Conservation (phyloP, 306 rosid genomes). For the Medicago truncatula region MtrunA17r5.0-ANR NC_053042.1:10336501-10337000, state of each 20-base stretch:
- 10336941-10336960: too few species aligned
- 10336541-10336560: slow-evolving; percentile 66
- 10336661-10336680: neutral
- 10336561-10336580: slow-evolving; percentile 77
- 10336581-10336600: slow-evolving; percentile 87
- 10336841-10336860: slow-evolving; percentile 50
- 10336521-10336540: slow-evolving; percentile 78
- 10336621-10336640: slow-evolving; percentile 86
- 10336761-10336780: slow-evolving; percentile 81
- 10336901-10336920: neutral
- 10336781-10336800: slow-evolving; percentile 91
- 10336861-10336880: neutral
- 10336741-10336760: slow-evolving; percentile 70
- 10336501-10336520: slow-evolving; percentile 45
- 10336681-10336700: neutral
- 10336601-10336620: slow-evolving; percentile 80
- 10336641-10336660: slow-evolving; percentile 27
- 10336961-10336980: too few species aligned
- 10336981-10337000: neutral
- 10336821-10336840: slow-evolving; percentile 93
- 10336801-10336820: slow-evolving; percentile 89
- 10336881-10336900: neutral
- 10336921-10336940: neutral
- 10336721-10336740: neutral
- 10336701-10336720: slow-evolving; percentile 31